A percentile compares a stretch with the other conserved stretches of the same genome.
These are phyloP conservation scores for Geranium brycei DNA, from an alignment of 345 rosid species.

Conservation along the genomic window DNA sequence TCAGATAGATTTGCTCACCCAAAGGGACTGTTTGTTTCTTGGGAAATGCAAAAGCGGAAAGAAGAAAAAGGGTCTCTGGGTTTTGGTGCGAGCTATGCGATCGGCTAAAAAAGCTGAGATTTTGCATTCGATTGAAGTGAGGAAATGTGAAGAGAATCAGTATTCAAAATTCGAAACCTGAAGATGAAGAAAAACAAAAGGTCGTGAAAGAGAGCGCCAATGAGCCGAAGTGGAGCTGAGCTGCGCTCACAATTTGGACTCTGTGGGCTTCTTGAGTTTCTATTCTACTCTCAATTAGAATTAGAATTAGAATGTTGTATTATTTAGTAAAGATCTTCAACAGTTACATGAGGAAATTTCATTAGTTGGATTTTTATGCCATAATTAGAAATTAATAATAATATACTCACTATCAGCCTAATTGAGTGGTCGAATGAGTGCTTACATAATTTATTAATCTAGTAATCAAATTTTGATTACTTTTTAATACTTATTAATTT, in stretches of 20 bases:
- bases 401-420: too few species aligned
- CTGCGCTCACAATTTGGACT: neutral
- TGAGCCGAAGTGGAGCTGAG: neutral
- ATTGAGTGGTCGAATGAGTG: too few species aligned
- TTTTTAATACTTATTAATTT: too few species aligned
- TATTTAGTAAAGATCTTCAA: too few species aligned
- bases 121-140: neutral
- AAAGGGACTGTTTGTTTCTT: neutral
- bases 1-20: neutral
- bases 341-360: too few species aligned
- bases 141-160: neutral
- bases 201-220: neutral
- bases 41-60: neutral
- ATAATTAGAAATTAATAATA: too few species aligned
- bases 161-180: neutral
- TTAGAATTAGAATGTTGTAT: too few species aligned
- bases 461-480: too few species aligned
- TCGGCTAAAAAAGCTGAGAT: neutral
- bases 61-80: neutral
- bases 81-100: neutral
- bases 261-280: too few species aligned
- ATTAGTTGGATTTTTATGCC: too few species aligned
- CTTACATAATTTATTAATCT: too few species aligned
- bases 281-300: too few species aligned
- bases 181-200: neutral